Evolutionary conservation across 345 rosid species (phyloP).

Genomic region (Eutrema japonicum): DNA sequence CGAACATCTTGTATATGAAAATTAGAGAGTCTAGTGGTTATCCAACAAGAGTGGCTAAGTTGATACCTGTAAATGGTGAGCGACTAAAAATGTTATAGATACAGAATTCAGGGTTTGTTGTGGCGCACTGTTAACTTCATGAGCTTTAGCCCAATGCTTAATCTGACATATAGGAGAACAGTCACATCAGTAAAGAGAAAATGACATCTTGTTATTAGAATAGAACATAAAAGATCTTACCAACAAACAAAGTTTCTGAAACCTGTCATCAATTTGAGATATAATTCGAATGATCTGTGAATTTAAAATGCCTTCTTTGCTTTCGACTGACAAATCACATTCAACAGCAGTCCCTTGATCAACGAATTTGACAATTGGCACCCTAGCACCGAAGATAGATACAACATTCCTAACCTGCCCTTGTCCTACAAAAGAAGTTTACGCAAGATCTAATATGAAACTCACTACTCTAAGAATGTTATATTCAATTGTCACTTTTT

Average conservation of each 20-base stretch:
- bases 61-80: slow-evolving; percentile 60
- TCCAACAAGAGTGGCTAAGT: slow-evolving; percentile 17
- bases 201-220: neutral
- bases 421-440: slow-evolving; percentile 42
- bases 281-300: slow-evolving; percentile 51
- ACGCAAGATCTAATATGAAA: slow-evolving; percentile 4
- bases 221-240: slow-evolving; percentile 39
- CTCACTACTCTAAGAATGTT: neutral
- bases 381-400: slow-evolving; percentile 52
- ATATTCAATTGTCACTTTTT: neutral
- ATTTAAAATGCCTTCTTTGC: slow-evolving; percentile 52
- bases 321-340: slow-evolving; percentile 57
- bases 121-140: slow-evolving; percentile 52
- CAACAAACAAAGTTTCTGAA: slow-evolving; percentile 63
- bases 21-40: neutral
- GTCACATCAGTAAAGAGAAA: neutral
- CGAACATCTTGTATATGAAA: neutral
- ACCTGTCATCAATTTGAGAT: slow-evolving; percentile 60
- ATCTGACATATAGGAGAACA: slow-evolving; percentile 42
- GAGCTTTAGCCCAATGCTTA: slow-evolving; percentile 62
- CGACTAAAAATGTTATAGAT: slow-evolving; percentile 56
- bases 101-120: slow-evolving; percentile 56
- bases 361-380: slow-evolving; percentile 57
- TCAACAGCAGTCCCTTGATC: slow-evolving; percentile 49
- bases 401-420: slow-evolving; percentile 52